Evolutionary conservation across 257 asterid genomes (phyloP).

Genomic region (Avicennia marina): DNA sequence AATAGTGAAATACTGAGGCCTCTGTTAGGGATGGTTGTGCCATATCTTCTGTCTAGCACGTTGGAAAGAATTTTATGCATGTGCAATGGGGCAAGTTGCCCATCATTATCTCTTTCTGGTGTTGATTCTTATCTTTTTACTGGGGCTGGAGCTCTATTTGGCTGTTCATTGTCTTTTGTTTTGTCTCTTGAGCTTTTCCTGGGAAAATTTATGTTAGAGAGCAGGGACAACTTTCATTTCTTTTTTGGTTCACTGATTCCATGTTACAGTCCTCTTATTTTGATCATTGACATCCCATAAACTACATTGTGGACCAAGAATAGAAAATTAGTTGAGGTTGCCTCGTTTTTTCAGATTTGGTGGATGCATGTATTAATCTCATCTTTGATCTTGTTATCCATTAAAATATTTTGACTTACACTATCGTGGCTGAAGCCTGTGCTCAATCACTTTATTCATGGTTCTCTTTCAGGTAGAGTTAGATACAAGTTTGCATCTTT

Average conservation of each 20-base stretch:
- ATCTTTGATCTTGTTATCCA: conserved; percentile 14
- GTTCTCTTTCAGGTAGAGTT: conserved; percentile 71
- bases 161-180: neutral
- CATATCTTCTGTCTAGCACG: too few relatives aligned
- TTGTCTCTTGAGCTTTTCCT: neutral
- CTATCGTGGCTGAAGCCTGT: neutral
- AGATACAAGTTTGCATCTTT: conserved; percentile 96
- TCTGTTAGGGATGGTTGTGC: too few relatives aligned
- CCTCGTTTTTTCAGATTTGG: too few relatives aligned
- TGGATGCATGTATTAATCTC: neutral
- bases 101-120: neutral
- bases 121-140: neutral
- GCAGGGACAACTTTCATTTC: neutral
- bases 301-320: neutral
- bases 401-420: neutral
- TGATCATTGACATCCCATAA: neutral
- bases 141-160: neutral
- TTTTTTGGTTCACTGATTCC: neutral
- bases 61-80: neutral
- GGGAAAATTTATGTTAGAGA: neutral
- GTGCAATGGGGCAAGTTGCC: too few relatives aligned
- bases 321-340: too few relatives aligned
- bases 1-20: neutral
- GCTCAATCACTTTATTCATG: conserved; percentile 4
- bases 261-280: neutral